A percentile compares a stretch with the other conserved stretches of the same genome.
These are phyloP conservation scores for Gautieria morchelliformis DNA, from an alignment of 768 basidiomycete genomes.

Conservation along the genomic window DNA sequence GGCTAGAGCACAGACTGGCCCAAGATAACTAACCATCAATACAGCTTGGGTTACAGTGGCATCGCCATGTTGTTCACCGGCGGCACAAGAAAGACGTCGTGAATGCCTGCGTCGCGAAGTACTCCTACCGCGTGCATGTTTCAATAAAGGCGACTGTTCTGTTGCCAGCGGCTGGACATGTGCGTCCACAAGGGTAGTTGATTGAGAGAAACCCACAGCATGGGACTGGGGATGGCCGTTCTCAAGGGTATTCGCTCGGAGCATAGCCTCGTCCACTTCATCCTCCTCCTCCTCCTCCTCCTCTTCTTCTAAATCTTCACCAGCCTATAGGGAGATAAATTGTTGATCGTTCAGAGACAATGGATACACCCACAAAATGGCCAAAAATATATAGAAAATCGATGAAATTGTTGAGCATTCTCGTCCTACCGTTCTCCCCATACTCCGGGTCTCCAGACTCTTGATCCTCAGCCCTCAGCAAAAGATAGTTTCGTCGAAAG, in stretches of 20 bases:
- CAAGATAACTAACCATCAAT: slow-evolving; percentile 59
- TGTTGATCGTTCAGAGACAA: not conserved
- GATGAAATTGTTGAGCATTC: slow-evolving; percentile 75
- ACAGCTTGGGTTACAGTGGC: slow-evolving; percentile 88
- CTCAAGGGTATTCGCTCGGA: slow-evolving; percentile 12
- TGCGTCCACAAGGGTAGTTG: slow-evolving; percentile 11
- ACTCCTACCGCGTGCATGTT: slow-evolving; percentile 8
- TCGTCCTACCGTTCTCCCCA: slow-evolving; percentile 19
- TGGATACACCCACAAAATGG: slow-evolving; percentile 68
- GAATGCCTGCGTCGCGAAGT: slow-evolving; percentile 36
- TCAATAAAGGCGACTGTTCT: slow-evolving; percentile 20
- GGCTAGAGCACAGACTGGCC: not conserved
- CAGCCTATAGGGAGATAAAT: slow-evolving; percentile 45
- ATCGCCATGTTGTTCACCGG: slow-evolving; percentile 63
- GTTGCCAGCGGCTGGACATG: not conserved
- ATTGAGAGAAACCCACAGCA: not conserved
- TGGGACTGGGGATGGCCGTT: not conserved
- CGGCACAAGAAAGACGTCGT: slow-evolving; percentile 22
- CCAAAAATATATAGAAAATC: slow-evolving; percentile 94
- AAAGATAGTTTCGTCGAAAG: slow-evolving; percentile 82
- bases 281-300: slow-evolving; percentile 68
- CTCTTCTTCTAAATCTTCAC: slow-evolving; percentile 82
- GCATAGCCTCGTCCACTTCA: slow-evolving; percentile 37
- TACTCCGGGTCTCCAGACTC: slow-evolving; percentile 40
- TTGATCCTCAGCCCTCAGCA: slow-evolving; percentile 60